Base-by-base conservation (phyloP, 176 grass and related monocot genomes). In the Hordeum marinum region DNA sequence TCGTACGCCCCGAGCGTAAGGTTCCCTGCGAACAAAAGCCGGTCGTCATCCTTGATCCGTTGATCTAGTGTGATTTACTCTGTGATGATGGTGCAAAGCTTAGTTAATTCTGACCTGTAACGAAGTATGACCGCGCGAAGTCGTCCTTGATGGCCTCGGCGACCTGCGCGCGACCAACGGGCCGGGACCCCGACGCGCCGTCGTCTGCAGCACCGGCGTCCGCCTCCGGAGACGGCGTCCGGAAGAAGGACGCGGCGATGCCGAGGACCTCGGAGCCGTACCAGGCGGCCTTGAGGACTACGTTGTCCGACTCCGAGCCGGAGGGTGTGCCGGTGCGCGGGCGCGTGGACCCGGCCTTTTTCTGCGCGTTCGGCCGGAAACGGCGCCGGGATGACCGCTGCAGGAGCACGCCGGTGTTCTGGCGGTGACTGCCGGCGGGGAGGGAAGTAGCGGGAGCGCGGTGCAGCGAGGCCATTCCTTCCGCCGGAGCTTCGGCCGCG, bases 181-280 rank as follows among this genome's bases (percentile, higher is more conserved):
- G 17, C 41, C 11, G 23, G 54, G 3, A 24, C 83, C 59, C 85
- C 8, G 24, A 72, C 15, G 43, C 20, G 27, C 20, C 62, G 7
- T 23, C 78, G 32, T 72, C 70, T 12, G 3, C 21, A 11, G 57
- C 72, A 1, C 32, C 46, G 23, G 86, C 64, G 43, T 72, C 77
- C 1, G 17, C 40, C 29, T 74, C 80, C 3, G 68, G 6, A 8
- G 89, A 64, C 20, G 71, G 42, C 11, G 83, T 85, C 8, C 93
- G 83, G 85, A 95, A 87, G 27, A 92, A 74, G 10, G 91, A 98
- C 7, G 87, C 93, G 32, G 91, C 95, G 82, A 98, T 75, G 78
- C 95, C 93, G 20, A 98, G 96, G 23, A 92, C 75, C 83, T 98
- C 93, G 41, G 96, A 98, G 42, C 93, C 91, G 85, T 98, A 98